Percentiles rank a stretch among this genome's conserved stretches.
Evolutionary conservation across 2,329 filamentous ascomycete species (phyloP).

Genomic region (Colletotrichum eleusines): DNA sequence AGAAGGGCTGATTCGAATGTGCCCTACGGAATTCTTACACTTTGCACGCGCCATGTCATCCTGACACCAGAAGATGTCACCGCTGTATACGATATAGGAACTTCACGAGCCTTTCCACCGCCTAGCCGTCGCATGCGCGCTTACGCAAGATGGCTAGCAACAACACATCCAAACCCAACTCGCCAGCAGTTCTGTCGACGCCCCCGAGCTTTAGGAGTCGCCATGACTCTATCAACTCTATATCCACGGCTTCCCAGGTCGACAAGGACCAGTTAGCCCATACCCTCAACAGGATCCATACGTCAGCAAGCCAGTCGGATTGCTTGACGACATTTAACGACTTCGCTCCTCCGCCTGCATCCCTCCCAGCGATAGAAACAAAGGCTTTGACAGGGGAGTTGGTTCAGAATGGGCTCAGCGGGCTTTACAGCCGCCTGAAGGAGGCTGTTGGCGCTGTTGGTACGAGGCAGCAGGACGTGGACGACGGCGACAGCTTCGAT

Average conservation of each 20-base stretch:
- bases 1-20: constrained; percentile 12
- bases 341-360: constrained; percentile 78
- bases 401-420: constrained; percentile 87
- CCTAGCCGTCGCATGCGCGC: constrained; percentile 10
- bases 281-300: constrained; percentile 89
- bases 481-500: constrained; percentile 60
- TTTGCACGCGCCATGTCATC: constrained; percentile 19
- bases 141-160: constrained; percentile 48
- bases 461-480: constrained; percentile 54
- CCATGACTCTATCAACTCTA: constrained; percentile 56
- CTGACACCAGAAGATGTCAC: constrained; percentile 26
- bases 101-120: constrained; percentile 2
- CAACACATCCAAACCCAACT: constrained; percentile 48
- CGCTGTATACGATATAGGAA: constrained; percentile 25
- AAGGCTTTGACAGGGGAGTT: constrained; percentile 79
- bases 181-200: constrained; percentile 49
- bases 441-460: constrained; percentile 82
- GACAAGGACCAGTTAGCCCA: constrained; percentile 83
- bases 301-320: constrained; percentile 85
- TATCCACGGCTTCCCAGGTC: constrained; percentile 54
- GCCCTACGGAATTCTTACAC: not conserved
- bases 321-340: constrained; percentile 94
- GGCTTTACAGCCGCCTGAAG: constrained; percentile 86
- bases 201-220: constrained; percentile 51
- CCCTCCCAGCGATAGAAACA: constrained; percentile 70